Evolutionary conservation across 108 stramenopile species (phyloP).

Genomic region (Skeletonema costatum): DNA sequence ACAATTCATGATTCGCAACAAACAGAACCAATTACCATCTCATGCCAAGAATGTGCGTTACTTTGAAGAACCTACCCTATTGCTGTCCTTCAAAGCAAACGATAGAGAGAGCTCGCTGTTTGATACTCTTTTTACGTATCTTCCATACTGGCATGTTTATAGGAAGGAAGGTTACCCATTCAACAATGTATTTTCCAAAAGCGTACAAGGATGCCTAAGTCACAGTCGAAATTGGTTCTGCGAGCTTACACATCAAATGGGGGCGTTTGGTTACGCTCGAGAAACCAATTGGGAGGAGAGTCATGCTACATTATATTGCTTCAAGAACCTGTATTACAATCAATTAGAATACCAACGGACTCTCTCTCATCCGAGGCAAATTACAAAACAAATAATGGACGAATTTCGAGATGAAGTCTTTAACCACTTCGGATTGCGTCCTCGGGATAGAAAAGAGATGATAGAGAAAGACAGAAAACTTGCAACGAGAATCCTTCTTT

Average conservation of each 20-base stretch:
- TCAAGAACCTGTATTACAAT: conserved; percentile 27
- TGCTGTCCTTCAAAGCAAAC: conserved; percentile 33
- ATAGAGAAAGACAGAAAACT: conserved; percentile 28
- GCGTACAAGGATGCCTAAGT: conserved; percentile 33
- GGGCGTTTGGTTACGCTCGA: conserved; percentile 41
- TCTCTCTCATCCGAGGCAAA: conserved; percentile 9
- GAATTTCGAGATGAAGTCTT: conserved; percentile 42
- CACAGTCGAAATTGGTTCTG: conserved; percentile 44
- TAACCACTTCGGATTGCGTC: conserved; percentile 34
- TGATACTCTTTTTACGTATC: conserved; percentile 35
- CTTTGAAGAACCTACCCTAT: conserved; percentile 35
- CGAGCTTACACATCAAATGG: conserved; percentile 39
- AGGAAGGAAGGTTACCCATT: conserved; percentile 28
- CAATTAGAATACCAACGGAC: conserved; percentile 30
- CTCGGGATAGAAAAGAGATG: conserved; percentile 19
- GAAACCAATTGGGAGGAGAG: conserved; percentile 31
- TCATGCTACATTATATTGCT: conserved; percentile 39
- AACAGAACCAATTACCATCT: conserved; percentile 19
- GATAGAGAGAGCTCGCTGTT: conserved; percentile 29
- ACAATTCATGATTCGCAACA: conserved; percentile 12
- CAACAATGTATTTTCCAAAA: conserved; percentile 28
- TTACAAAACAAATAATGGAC: conserved; percentile 28
- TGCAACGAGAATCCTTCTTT: conserved; percentile 29
- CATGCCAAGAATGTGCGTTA: conserved; percentile 32
- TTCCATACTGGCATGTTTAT: conserved; percentile 39